Conservation (phyloP, 352 stramenopile species). For the Globisporangium polare region DNA sequence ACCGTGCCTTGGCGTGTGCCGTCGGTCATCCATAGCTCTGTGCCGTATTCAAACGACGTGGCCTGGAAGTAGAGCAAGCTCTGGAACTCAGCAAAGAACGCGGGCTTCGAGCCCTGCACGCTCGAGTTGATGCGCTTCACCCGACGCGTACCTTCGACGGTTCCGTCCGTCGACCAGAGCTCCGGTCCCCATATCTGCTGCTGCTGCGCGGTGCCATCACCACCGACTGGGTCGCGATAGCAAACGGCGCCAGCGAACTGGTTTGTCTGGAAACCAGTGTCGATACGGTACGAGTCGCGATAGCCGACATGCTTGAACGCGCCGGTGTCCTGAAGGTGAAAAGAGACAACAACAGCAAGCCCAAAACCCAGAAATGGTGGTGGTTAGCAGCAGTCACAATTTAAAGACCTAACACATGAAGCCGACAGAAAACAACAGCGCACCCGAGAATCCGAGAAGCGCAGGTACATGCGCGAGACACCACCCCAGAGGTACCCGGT, state of each 20-base stretch:
- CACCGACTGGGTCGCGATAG: constrained; percentile 23
- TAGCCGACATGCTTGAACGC: constrained; percentile 84
- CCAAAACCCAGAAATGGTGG: not conserved
- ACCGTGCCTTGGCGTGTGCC: constrained; percentile 46
- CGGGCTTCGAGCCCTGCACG: constrained; percentile 24
- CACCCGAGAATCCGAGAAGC: constrained; percentile 80
- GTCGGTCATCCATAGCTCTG: constrained; percentile 77
- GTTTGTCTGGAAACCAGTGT: constrained; percentile 40
- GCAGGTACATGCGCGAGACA: constrained; percentile 59
- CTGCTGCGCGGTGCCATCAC: not conserved
- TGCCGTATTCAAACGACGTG: constrained; percentile 36
- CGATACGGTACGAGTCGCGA: constrained; percentile 58
- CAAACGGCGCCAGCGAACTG: constrained; percentile 84
- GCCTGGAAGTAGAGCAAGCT: constrained; percentile 70
- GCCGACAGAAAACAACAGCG: not conserved
- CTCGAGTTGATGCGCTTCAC: constrained; percentile 42
- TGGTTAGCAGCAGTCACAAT: not conserved
- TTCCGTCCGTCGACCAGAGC: constrained; percentile 87
- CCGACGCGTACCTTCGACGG: constrained; percentile 46
- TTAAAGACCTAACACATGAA: not conserved
- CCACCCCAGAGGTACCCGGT: constrained; percentile 67
- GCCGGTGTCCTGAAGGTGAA: constrained; percentile 37
- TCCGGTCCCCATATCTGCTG: constrained; percentile 32
- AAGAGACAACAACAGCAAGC: not conserved
- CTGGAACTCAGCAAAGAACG: constrained; percentile 36